Evolutionary conservation across 345 rosid genomes (phyloP), one percentile per base, ranked within the genome.

Genomic region (Lagerstroemia speciosa): DNA sequence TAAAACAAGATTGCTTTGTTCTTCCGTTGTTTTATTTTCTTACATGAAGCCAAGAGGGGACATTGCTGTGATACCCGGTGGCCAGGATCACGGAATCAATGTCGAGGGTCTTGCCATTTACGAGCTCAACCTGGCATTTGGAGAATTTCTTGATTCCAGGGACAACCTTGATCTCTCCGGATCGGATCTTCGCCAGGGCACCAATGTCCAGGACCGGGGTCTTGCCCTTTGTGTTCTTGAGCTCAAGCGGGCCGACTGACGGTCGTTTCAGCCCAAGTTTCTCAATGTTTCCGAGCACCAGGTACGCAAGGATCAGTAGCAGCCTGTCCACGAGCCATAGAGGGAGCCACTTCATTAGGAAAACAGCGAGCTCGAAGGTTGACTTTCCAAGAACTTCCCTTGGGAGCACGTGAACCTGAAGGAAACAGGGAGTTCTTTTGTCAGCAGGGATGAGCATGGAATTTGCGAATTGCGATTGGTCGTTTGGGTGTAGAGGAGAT

Each of bases 41-140:
- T 69, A 91, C 97, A 91, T 84, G 74, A 9, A 92, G 89, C 98
- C 98, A 92, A 48, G 73, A 87, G 75, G 97, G 97, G 37, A 93
- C 98, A 64, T 93, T 93, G 92, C 98, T 93, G 71, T 96, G 74
- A 57, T 93, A 93, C 2, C 98, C 98, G 26, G 98, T 93, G 63
- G 98, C 97, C 46, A 93, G 83, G 76, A 93, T 69, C 11, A 93
- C 92, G 12, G 93, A 85, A 72, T 90, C 96, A 20, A 93, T 73
- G 46, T 81, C 85, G 20, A 82, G 85, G 53, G 43, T 75, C 73
- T 83, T 43, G 3, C 96, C 92, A 75, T 90, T 82, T 8, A 88
- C 81, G 34, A 93, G 85, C 87, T 87, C 92, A 19, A 87, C 98
- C 69, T 60, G 82, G 67, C 84, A 80, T 26, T 19, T 61, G 17